Conservation (phyloP, 768 basidiomycete species). For the Omphalotus guepiniiformis region DNA sequence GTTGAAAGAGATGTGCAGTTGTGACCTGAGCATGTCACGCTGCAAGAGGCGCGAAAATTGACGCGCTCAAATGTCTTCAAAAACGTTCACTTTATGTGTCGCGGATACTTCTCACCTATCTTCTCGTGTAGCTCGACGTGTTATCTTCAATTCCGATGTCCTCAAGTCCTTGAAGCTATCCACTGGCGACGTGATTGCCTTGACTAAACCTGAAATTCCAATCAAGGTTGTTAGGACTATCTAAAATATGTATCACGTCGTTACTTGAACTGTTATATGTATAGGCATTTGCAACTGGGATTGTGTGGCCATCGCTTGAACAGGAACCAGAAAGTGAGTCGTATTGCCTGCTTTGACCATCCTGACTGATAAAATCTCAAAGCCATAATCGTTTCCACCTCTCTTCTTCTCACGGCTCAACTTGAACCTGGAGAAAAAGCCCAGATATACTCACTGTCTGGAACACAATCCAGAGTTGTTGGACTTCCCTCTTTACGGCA, state of each 20-base stretch:
- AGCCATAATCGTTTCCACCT: slow-evolving; percentile 56
- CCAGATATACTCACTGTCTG: slow-evolving; percentile 46
- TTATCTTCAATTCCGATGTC: slow-evolving; percentile 59
- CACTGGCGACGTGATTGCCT: slow-evolving; percentile 65
- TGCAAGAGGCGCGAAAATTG: background rate
- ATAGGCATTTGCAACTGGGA: slow-evolving; percentile 63
- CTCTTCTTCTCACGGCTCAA: slow-evolving; percentile 58
- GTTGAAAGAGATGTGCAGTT: background rate
- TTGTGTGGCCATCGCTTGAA: slow-evolving; percentile 74
- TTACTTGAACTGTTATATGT: slow-evolving; percentile 10
- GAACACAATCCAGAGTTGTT: slow-evolving; percentile 31
- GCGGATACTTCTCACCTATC: slow-evolving; percentile 15
- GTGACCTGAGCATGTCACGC: background rate
- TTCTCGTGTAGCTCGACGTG: slow-evolving; percentile 55
- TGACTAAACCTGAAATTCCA: slow-evolving; percentile 28
- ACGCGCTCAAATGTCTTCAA: slow-evolving; percentile 1
- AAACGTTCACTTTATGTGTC: slow-evolving; percentile 4
- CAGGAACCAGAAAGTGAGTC: slow-evolving; percentile 52
- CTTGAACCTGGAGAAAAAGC: slow-evolving; percentile 46
- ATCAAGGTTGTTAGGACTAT: slow-evolving; percentile 4
- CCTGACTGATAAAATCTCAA: slow-evolving; percentile 3
- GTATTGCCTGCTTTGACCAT: background rate
- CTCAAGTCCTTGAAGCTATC: slow-evolving; percentile 57
- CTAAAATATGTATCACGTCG: slow-evolving; percentile 11
- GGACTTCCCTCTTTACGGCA: slow-evolving; percentile 49